Base-by-base conservation (phyloP, 2,329 filamentous ascomycete species). In the Claviceps pazoutovae region DNA sequence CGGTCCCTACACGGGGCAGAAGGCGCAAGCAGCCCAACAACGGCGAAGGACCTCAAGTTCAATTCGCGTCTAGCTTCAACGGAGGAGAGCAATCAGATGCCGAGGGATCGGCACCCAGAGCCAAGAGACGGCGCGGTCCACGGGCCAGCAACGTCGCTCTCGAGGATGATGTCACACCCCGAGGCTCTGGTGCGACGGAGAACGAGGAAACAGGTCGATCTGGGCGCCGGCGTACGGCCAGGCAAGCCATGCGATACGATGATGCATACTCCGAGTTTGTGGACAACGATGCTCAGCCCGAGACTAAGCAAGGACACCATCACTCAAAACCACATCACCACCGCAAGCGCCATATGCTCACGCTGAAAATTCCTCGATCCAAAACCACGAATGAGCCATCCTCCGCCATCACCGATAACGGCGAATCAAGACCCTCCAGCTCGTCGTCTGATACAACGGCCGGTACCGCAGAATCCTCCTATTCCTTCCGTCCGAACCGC, bases 401-500 rank as follows among this genome's bases (percentile, higher is more conserved):
- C 1, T 64, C 65, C 2, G 64, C 65, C 37, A 67, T 68, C 51
- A 60, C 64, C 41, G 59, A 68, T 52, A 69, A 68, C 36, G 73
- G 74, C 37, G 72, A 76, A 23, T 71, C 72, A 6, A 71, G 76
- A 2, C 76, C 76, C 1, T 71, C 70, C 0, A 76, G 76, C 0
- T 71, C 78, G 2, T 75, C 74, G 0, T 80, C 77, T 1, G 76
- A 74, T 6, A 72, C 69, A 9, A 74, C 72, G 7, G 66, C 66
- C 2, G 71, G 72, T 38, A 77, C 74, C 1, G 66, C 64, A 4
- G 73, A 74, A 49, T 78, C 76, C 0, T 71, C 66, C 5, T 76
- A 76, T 58, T 76, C 76, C 1, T 71, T 79, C 55, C 70, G 76
- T 4, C 74, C 75, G 30, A 79, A 78, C 61, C 70, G 74, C 8